Conservation (phyloP, 345 rosid species). For the Salix udensis region DNA sequence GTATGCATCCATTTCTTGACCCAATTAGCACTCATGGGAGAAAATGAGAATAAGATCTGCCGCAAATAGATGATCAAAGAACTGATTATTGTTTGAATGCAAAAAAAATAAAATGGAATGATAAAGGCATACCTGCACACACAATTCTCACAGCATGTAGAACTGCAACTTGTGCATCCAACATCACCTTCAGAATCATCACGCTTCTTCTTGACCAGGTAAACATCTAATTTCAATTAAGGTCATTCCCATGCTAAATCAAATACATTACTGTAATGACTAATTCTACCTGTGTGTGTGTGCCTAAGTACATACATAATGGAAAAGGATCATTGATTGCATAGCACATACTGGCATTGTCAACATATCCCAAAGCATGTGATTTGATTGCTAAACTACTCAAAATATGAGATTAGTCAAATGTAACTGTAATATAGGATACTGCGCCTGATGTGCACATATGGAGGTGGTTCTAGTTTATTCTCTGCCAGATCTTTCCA, state of each 20-base stretch:
- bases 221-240: conserved; percentile 68
- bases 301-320: neutral
- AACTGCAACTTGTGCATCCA: conserved; percentile 81
- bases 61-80: too few species aligned
- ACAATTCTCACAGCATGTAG: conserved; percentile 69
- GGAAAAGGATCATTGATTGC: neutral
- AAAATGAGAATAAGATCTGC: neutral
- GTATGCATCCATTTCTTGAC: neutral
- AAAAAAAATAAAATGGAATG: conserved; percentile 1
- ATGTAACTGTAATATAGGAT: conserved; percentile 45
- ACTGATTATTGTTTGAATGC: neutral
- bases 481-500: conserved; percentile 52
- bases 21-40: too few species aligned
- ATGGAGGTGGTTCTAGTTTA: conserved; percentile 72
- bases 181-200: conserved; percentile 57
- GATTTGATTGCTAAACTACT: neutral
- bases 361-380: neutral
- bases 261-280: neutral
- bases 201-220: conserved; percentile 79
- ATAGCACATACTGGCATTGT: neutral
- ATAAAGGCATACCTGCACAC: conserved; percentile 66
- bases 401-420: neutral
- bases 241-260: conserved; percentile 10
- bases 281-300: too few species aligned
- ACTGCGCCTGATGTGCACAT: conserved; percentile 89